These are phyloP conservation scores for Aspergillus fijiensis DNA, from an alignment of 2,329 filamentous ascomycete species.

Conservation along the genomic window DNA sequence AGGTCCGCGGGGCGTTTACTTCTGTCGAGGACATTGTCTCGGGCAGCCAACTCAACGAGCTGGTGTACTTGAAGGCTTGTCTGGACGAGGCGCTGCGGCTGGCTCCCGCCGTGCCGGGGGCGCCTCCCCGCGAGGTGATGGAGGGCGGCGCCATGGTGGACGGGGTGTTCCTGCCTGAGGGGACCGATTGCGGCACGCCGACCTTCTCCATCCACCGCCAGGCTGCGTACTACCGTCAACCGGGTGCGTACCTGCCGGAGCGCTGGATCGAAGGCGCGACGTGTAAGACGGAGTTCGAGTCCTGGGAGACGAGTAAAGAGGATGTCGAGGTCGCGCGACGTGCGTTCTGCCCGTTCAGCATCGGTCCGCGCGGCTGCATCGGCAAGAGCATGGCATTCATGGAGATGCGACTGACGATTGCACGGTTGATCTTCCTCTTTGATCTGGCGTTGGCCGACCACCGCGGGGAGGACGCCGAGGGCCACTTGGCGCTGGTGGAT, in stretches of 20 bases:
- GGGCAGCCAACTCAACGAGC: slow-evolving; percentile 35
- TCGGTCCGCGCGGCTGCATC: slow-evolving; percentile 44
- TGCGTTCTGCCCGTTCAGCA: slow-evolving; percentile 66
- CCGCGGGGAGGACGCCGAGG: slow-evolving; percentile 34
- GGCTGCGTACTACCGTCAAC: slow-evolving; percentile 59
- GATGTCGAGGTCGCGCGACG: slow-evolving; percentile 57
- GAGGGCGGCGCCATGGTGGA: slow-evolving; percentile 39
- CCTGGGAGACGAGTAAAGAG: slow-evolving; percentile 48
- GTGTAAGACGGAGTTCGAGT: slow-evolving; percentile 35
- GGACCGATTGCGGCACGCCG: slow-evolving; percentile 63
- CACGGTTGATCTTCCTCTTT: slow-evolving; percentile 40
- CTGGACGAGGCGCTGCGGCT: slow-evolving; percentile 45
- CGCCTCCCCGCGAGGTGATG: slow-evolving; percentile 41
- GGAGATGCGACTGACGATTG: slow-evolving; percentile 43
- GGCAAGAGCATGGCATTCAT: slow-evolving; percentile 46
- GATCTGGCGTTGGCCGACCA: slow-evolving; percentile 39
- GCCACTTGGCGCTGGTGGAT: slow-evolving; percentile 39
- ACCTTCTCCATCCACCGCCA: slow-evolving; percentile 71
- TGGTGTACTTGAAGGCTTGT: slow-evolving; percentile 43
- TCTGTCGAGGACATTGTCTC: slow-evolving; percentile 40
- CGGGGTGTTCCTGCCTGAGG: slow-evolving; percentile 45
- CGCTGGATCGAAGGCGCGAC: slow-evolving; percentile 60
- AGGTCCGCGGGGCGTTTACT: slow-evolving; percentile 38
- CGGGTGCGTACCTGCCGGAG: slow-evolving; percentile 62
- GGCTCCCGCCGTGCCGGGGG: slow-evolving; percentile 39